phyloP scores from a whole-genome alignment of 176 grass and related monocot species.

The Hsuehochloa calcarea region DNA sequence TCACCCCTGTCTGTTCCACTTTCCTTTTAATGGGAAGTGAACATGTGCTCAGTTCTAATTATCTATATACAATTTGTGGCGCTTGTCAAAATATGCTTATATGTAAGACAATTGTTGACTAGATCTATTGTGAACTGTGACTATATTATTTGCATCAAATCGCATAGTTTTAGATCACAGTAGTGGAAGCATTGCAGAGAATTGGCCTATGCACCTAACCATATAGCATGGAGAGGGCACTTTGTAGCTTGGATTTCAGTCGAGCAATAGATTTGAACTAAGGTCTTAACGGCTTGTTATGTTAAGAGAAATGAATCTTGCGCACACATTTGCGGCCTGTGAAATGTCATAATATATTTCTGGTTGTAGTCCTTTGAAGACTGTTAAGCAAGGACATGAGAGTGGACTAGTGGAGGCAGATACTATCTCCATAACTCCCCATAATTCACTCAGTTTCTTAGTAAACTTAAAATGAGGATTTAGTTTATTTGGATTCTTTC shows the following conservation, averaged over 20 bases:
- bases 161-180: neutral
- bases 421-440: neutral
- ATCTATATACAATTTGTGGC: neutral
- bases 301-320: conserved; percentile 14
- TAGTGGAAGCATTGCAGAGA: conserved; percentile 1
- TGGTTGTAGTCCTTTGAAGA: conserved; percentile 12
- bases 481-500: neutral
- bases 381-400: neutral
- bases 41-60: neutral
- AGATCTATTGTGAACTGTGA: conserved; percentile 3
- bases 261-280: conserved; percentile 7
- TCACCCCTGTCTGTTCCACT: neutral
- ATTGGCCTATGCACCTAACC: neutral
- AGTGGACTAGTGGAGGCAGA: neutral
- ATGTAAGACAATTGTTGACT: neutral
- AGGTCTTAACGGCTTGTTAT: conserved; percentile 15
- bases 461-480: conserved; percentile 7
- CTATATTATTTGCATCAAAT: conserved; percentile 8
- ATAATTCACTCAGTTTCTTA: conserved; percentile 18
- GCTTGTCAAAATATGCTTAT: conserved; percentile 5
- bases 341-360: conserved; percentile 14
- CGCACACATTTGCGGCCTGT: neutral
- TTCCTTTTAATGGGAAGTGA: neutral
- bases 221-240: neutral
- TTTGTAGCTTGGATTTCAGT: neutral